Percentiles rank a stretch among this genome's conserved stretches.
These are phyloP conservation scores for Acanthamoeba culbertsoni DNA, from an alignment of 208 protist genomes.

Conservation along the genomic window DNA sequence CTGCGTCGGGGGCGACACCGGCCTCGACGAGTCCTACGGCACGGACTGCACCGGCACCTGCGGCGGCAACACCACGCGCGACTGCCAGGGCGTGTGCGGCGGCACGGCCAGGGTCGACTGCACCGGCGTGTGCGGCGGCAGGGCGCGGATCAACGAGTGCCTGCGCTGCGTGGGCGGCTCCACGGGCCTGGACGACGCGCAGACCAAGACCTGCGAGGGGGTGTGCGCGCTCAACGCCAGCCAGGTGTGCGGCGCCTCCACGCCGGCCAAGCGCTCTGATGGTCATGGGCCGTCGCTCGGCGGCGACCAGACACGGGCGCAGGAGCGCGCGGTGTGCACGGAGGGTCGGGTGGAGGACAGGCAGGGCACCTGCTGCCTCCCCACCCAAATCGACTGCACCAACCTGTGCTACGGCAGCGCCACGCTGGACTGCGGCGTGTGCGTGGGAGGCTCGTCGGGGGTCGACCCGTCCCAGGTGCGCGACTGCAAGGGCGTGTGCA, in stretches of 20 bases:
- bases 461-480: not conserved
- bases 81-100: not conserved
- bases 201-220: not conserved
- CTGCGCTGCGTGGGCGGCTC: not conserved
- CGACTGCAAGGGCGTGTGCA: slow-evolving; percentile 37
- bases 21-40: not conserved
- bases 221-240: not conserved
- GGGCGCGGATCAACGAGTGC: not conserved
- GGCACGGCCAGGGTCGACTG: not conserved
- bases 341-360: not conserved
- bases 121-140: not conserved
- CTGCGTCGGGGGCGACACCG: not conserved
- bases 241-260: not conserved
- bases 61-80: not conserved
- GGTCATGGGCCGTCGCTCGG: too few species aligned
- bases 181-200: not conserved
- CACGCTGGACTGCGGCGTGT: not conserved
- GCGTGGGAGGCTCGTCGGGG: slow-evolving; percentile 1
- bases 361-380: not conserved
- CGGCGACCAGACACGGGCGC: too few species aligned
- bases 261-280: not conserved
- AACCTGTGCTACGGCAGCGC: not conserved
- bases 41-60: not conserved
- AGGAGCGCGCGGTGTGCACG: not conserved
- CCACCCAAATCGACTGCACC: not conserved